A percentile compares a stretch with the other conserved stretches of the same genome.
These are phyloP conservation scores for Pyrus hybrid DNA, from an alignment of 331 rosid species.

Conservation along the genomic window DNA sequence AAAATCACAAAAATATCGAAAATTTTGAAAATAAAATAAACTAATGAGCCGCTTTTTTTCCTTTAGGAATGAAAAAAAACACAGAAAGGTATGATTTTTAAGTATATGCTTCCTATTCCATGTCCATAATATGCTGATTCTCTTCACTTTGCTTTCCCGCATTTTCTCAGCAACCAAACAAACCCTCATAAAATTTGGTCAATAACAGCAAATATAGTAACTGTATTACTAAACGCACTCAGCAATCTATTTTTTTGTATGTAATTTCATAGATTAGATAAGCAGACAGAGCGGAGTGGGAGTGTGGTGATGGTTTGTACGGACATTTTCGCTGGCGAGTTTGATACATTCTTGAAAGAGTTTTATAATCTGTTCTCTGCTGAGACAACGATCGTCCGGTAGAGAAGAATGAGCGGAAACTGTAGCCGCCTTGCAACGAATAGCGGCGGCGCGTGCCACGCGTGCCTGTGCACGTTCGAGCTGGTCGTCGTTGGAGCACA, in stretches of 20 bases:
- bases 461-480: conserved; percentile 94
- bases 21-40: background rate
- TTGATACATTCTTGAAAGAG: conserved; percentile 87
- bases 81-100: background rate
- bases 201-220: background rate
- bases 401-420: background rate
- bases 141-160: background rate
- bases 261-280: background rate
- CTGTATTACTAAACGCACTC: background rate
- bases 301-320: background rate
- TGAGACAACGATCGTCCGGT: conserved; percentile 35
- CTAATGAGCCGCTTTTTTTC: background rate
- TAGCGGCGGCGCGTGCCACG: conserved; percentile 81
- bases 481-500: conserved; percentile 79
- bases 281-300: background rate
- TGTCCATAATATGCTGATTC: background rate
- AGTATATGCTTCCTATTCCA: background rate
- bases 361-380: conserved; percentile 69
- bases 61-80: background rate
- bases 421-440: conserved; percentile 23
- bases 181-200: background rate
- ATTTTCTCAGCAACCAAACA: background rate
- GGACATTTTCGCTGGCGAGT: conserved; percentile 92
- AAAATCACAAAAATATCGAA: background rate
- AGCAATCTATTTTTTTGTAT: background rate